A percentile compares a stretch with the other conserved stretches of the same genome.
Conservation (phyloP, 345 rosid species). For the Salix viminalis region DNA sequence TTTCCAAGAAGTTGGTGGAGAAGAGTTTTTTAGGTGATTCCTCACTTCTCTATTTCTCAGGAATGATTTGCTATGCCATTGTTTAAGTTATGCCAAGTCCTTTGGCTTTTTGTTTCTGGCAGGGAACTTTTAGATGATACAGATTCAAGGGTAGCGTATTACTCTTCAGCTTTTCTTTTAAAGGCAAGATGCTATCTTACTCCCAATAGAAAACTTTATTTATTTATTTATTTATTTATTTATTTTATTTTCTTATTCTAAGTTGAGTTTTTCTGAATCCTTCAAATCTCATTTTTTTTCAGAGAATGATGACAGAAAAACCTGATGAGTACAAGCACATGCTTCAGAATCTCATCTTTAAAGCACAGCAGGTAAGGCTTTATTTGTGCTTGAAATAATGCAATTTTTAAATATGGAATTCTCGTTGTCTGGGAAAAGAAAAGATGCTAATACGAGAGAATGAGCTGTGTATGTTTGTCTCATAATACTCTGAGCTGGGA, state of each 20-base stretch:
- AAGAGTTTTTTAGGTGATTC: conserved; percentile 82
- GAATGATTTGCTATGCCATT: conserved; percentile 10
- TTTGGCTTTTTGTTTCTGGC: conserved; percentile 25
- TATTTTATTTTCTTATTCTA: neutral
- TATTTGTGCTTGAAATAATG: neutral
- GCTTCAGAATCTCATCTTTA: conserved; percentile 90
- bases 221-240: neutral
- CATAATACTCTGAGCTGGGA: neutral
- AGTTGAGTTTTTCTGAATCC: conserved; percentile 19
- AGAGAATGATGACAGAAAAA: conserved; percentile 99
- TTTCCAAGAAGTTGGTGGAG: conserved; percentile 87
- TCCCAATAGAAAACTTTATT: neutral
- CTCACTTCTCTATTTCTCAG: conserved; percentile 7
- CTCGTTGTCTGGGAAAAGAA: neutral
- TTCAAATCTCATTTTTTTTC: conserved; percentile 20
- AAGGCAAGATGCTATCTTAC: conserved; percentile 53
- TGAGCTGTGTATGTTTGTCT: neutral
- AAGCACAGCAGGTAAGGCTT: conserved; percentile 83
- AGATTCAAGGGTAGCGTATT: conserved; percentile 96
- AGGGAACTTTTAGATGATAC: conserved; percentile 95
- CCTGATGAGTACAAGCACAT: conserved; percentile 90
- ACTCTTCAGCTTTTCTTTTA: conserved; percentile 89
- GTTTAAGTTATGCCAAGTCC: conserved; percentile 10
- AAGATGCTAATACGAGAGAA: neutral
- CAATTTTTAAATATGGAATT: neutral